Base-by-base conservation (phyloP, 768 basidiomycete species). In the Rhodosporidiobolus sp. region DNA sequence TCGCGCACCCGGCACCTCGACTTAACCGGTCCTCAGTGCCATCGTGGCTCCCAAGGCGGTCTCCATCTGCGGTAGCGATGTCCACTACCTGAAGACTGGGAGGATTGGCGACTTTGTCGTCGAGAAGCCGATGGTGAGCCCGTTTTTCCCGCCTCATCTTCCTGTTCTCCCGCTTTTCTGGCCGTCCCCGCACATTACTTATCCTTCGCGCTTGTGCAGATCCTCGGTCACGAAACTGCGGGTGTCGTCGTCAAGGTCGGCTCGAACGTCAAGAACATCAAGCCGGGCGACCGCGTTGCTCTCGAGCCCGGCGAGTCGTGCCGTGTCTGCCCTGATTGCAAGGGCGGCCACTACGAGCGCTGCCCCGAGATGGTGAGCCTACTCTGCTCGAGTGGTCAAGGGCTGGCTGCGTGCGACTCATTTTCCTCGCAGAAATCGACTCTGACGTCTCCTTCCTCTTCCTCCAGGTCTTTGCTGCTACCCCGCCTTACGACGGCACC, bases 401-500 rank as follows among this genome's bases (percentile, higher is more conserved):
- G 12, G 8, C 35, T n/a, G n/a, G n/a, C n/a, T n/a, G n/a, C n/a
- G n/a, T n/a, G n/a, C n/a, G n/a, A n/a, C n/a, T n/a, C n/a, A n/a
- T n/a, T n/a, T n/a, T n/a, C n/a, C n/a, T n/a, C n/a, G n/a, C n/a
- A n/a, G n/a, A 9, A 24, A 26, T 4, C 26, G n/a, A 38, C 28
- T 4, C 56, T 63, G 32, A 45, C 43, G n/a, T n/a, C 43, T 17
- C 38, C 7, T 43, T 56, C 46, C 46, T 16, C 19, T 28, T 12
- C n/a, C 3, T 17, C 2, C 26, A 46, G 46, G 20, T 54, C 34
- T 76, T 76, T 32, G 73, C 94, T 26, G 94, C 94, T 4, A 95
- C 94, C 22, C 95, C 94, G 65, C 95, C 95, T 1, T 87, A 89
- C 78, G 90, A 95, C 78, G 94, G 94, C 65, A 97, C 94, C 22